A percentile compares a stretch with the other conserved stretches of the same genome.
These are phyloP conservation scores for Wickerhamiella galacta DNA, from an alignment of 805 yeast genomes.

Conservation along the genomic window DNA sequence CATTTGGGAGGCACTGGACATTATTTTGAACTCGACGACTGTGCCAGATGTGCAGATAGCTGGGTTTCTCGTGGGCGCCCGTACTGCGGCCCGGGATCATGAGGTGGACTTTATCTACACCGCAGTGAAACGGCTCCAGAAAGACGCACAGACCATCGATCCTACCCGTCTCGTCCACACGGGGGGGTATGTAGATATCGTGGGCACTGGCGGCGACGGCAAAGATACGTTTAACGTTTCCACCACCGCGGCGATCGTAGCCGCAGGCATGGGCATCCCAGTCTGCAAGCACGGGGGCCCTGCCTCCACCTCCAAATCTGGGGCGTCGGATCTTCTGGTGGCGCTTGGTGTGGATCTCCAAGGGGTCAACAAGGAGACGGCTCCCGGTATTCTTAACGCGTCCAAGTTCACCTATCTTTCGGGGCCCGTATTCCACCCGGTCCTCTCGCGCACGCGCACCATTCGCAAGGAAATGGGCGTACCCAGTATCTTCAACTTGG, in stretches of 20 bases:
- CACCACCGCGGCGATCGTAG: slow-evolving; percentile 86
- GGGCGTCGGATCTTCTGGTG: slow-evolving; percentile 78
- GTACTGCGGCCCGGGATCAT: slow-evolving; percentile 62
- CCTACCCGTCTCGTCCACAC: slow-evolving; percentile 7
- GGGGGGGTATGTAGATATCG: slow-evolving; percentile 63
- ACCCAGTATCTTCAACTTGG: slow-evolving; percentile 83
- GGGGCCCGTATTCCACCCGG: slow-evolving; percentile 91
- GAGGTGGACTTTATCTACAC: slow-evolving; percentile 68
- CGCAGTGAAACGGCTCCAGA: slow-evolving; percentile 61
- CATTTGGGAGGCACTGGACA: slow-evolving; percentile 41
- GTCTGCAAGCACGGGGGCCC: slow-evolving; percentile 96
- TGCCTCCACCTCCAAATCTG: slow-evolving; percentile 84
- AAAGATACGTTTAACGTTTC: slow-evolving; percentile 94
- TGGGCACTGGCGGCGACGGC: slow-evolving; percentile 98
- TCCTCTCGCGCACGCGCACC: slow-evolving; percentile 68
- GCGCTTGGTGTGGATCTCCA: slow-evolving; percentile 70
- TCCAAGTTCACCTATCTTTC: slow-evolving; percentile 50
- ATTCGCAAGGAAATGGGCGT: slow-evolving; percentile 67
- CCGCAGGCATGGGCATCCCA: slow-evolving; percentile 68
- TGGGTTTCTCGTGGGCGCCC: slow-evolving; percentile 60
- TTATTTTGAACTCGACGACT: slow-evolving; percentile 24
- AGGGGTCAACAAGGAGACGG: slow-evolving; percentile 44
- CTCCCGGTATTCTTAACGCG: slow-evolving; percentile 36
- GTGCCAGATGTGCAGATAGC: slow-evolving; percentile 57
- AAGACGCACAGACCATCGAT: slow-evolving; percentile 24